These are phyloP conservation scores for Candida silvicultrix DNA, from an alignment of 805 yeast species.

Conservation along the genomic window DNA sequence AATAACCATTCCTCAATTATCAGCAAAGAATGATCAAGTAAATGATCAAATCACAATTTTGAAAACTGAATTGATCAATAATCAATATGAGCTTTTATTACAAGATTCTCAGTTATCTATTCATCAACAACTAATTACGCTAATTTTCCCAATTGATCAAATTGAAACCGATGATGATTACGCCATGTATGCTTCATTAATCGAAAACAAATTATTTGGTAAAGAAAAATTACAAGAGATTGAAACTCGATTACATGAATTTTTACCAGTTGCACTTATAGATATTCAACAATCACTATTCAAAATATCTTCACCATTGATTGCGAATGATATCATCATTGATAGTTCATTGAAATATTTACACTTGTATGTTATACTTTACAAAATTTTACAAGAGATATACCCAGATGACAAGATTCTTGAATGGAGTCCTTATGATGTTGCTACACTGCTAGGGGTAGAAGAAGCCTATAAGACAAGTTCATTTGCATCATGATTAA, in stretches of 20 bases:
- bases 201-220: constrained; percentile 53
- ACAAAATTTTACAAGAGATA: constrained; percentile 27
- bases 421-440: constrained; percentile 51
- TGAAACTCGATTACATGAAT: constrained; percentile 39
- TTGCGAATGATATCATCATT: constrained; percentile 49
- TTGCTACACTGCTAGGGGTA: constrained; percentile 69
- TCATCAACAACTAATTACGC: constrained; percentile 56
- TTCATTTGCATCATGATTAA: not conserved
- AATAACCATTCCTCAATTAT: constrained; percentile 35
- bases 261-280: constrained; percentile 54
- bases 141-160: constrained; percentile 59
- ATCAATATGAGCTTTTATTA: constrained; percentile 43
- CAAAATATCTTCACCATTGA: constrained; percentile 56
- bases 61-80: constrained; percentile 33
- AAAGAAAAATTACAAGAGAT: constrained; percentile 36
- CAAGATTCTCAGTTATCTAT: constrained; percentile 49
- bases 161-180: constrained; percentile 50
- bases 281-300: constrained; percentile 53
- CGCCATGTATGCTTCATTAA: constrained; percentile 56
- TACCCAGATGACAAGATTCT: constrained; percentile 30
- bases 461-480: constrained; percentile 27
- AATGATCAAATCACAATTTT: constrained; percentile 25
- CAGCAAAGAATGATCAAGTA: constrained; percentile 28
- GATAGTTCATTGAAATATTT: constrained; percentile 44
- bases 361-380: constrained; percentile 29